Evolutionary conservation across 2,329 filamentous ascomycete species (phyloP).

Genomic region (Diaporthe humulicola): DNA sequence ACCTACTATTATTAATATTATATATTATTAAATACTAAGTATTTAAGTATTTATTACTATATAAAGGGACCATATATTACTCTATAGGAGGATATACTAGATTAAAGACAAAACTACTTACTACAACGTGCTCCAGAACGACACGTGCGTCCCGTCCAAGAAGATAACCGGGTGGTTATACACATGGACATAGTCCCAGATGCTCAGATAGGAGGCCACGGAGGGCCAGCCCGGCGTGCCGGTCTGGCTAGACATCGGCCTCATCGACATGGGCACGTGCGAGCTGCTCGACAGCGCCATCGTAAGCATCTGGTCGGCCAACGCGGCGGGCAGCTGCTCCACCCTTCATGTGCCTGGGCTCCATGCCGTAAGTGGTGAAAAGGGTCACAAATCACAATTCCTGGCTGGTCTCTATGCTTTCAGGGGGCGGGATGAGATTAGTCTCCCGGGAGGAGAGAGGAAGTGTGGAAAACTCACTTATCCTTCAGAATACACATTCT

Average conservation of each 20-base stretch:
- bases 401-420: no score
- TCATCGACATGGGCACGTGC: constrained; percentile 33
- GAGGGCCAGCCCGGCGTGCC: constrained; percentile 32
- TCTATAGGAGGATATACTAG: no score
- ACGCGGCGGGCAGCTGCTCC: constrained; percentile 25
- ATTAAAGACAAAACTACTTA: no score
- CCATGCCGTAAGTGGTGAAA: neutral
- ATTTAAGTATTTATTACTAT: no score
- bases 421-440: no score
- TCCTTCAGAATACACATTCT: no score
- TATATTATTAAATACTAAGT: no score
- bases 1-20: no score
- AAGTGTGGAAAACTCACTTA: no score
- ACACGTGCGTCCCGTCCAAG: constrained; percentile 31
- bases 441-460: no score
- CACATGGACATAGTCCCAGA: constrained; percentile 26
- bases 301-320: constrained; percentile 32
- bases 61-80: no score
- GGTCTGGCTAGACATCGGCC: constrained; percentile 27
- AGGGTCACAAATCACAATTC: no score
- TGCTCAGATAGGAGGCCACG: constrained; percentile 23
- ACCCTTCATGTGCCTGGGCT: constrained; percentile 13
- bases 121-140: constrained; percentile 33
- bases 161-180: constrained; percentile 31
- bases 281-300: constrained; percentile 31